Percentiles rank a stretch among this genome's conserved stretches.
Conservation (phyloP, 2,329 filamentous ascomycete genomes). For the Ilyonectria robusta region DNA sequence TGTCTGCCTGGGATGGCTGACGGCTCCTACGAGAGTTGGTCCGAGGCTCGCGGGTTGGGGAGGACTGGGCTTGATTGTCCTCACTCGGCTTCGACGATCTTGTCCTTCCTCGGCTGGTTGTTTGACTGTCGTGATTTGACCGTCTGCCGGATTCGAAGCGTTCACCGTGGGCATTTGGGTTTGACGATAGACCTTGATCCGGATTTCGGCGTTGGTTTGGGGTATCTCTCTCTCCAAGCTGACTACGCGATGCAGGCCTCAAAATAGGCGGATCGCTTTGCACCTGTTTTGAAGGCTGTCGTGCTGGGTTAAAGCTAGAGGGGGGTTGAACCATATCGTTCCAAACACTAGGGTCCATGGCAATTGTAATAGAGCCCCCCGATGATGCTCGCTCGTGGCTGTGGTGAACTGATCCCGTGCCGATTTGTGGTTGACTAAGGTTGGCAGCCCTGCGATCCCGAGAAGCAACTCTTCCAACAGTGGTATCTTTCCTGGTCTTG, state of each 20-base stretch:
- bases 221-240: conserved; percentile 5
- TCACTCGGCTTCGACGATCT: conserved; percentile 15
- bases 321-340: conserved; percentile 10
- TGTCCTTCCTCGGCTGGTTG: conserved; percentile 15
- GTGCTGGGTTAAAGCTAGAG: neutral
- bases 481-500: neutral
- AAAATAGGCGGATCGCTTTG: conserved; percentile 16
- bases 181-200: neutral
- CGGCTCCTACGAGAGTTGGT: conserved; percentile 22
- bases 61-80: neutral
- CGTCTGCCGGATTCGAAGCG: conserved; percentile 2
- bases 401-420: neutral
- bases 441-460: conserved; percentile 10
- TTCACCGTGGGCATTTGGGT: neutral
- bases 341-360: conserved; percentile 25
- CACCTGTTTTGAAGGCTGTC: neutral
- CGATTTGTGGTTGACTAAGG: neutral
- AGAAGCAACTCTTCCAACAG: neutral
- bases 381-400: conserved; percentile 18
- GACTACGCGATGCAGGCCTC: conserved; percentile 20
- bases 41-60: conserved; percentile 12
- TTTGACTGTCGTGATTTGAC: conserved; percentile 6
- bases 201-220: neutral
- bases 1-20: conserved; percentile 18
- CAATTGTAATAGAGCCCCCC: conserved; percentile 24